Evolutionary conservation across 352 stramenopile species (phyloP).

Genomic region (Phytopythium montanum): DNA sequence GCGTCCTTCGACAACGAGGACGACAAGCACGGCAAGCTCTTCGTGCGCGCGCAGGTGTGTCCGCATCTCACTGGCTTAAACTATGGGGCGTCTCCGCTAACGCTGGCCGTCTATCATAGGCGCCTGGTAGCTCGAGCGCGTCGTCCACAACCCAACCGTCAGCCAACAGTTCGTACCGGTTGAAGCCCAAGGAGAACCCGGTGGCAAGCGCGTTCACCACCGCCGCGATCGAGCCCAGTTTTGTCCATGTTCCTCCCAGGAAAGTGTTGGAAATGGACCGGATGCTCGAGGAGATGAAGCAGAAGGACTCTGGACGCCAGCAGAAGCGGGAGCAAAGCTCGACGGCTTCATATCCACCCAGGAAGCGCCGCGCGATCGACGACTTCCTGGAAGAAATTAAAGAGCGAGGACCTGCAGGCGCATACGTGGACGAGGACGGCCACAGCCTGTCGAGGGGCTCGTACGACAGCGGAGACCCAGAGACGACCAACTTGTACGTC

Average conservation of each 20-base stretch:
- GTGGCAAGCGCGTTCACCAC: background rate
- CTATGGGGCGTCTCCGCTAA: background rate
- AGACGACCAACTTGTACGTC: conserved; percentile 94
- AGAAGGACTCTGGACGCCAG: conserved; percentile 31
- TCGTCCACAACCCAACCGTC: background rate
- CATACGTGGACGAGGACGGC: conserved; percentile 14
- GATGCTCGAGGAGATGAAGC: conserved; percentile 72
- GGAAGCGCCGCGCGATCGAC: conserved; percentile 80
- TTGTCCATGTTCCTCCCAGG: conserved; percentile 13
- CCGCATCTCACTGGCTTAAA: too few relatives aligned
- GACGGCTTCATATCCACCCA: conserved; percentile 13
- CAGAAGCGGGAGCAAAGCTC: conserved; percentile 14
- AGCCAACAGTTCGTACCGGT: conserved; percentile 22
- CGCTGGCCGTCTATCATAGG: background rate
- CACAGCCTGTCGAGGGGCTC: conserved; percentile 47
- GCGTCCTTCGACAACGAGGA: conserved; percentile 85
- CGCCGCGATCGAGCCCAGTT: background rate
- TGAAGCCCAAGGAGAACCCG: conserved; percentile 20
- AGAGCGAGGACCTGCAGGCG: conserved; percentile 29
- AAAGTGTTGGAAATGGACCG: conserved; percentile 63
- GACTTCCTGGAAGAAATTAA: conserved; percentile 90
- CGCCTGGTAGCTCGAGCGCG: background rate
- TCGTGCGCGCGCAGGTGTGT: conserved; percentile 40
- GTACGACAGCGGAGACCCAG: conserved; percentile 79
- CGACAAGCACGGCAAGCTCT: conserved; percentile 52